phyloP scores from a whole-genome alignment of 768 basidiomycete genomes.

The Pleurotus salmoneostramineus region DNA sequence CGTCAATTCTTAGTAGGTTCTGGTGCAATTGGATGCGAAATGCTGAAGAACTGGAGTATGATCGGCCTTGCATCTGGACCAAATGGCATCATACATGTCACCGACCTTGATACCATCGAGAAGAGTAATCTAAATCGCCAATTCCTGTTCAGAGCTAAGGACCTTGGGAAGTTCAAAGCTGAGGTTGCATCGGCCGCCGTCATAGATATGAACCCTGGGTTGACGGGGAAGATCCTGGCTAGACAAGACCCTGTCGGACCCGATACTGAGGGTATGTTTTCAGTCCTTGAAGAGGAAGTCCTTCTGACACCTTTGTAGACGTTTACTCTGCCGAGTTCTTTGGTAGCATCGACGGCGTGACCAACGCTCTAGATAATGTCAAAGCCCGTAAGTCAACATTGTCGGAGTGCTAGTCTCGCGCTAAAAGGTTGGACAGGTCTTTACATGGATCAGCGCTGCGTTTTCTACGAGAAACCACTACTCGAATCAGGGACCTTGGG shows the following conservation, averaged over 20 bases:
- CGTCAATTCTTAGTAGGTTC: constrained; percentile 96
- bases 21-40: constrained; percentile 99
- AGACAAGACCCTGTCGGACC: constrained; percentile 93
- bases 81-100: constrained; percentile 83
- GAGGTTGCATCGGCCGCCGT: constrained; percentile 92
- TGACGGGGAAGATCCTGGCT: constrained; percentile 79
- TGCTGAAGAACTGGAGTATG: constrained; percentile 99
- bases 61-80: constrained; percentile 87
- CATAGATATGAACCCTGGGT: constrained; percentile 91
- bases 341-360: constrained; percentile 83
- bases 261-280: constrained; percentile 80
- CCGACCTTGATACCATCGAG: constrained; percentile 98
- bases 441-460: constrained; percentile 98
- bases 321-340: constrained; percentile 91
- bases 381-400: constrained; percentile 70
- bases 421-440: constrained; percentile 46
- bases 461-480: constrained; percentile 93
- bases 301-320: constrained; percentile 60
- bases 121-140: constrained; percentile 98
- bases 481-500: constrained; percentile 97
- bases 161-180: constrained; percentile 95
- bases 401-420: background rate
- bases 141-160: constrained; percentile 95
- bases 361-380: constrained; percentile 96
- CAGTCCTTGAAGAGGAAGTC: constrained; percentile 3